These are phyloP conservation scores for Calonectria montana DNA, from an alignment of 2,329 filamentous ascomycete genomes.

Conservation along the genomic window DNA sequence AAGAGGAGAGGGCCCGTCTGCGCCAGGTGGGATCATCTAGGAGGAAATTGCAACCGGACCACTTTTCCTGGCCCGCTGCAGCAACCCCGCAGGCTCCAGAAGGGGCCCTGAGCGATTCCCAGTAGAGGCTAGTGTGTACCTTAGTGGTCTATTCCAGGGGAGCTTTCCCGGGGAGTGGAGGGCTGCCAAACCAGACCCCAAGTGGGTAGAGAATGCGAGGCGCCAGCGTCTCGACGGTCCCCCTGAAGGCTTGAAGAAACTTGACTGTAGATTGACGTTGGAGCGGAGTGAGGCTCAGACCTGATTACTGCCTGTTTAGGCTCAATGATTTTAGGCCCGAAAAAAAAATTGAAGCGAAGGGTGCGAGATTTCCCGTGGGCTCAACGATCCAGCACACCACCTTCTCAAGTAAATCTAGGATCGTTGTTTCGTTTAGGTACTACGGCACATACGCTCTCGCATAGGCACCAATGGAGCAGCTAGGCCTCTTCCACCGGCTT, in stretches of 20 bases:
- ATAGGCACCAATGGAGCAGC: neutral
- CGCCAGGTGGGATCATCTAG: conserved; percentile 30
- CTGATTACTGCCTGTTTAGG: neutral
- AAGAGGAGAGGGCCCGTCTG: conserved; percentile 6
- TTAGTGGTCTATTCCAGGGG: conserved; percentile 10
- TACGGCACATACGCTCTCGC: neutral
- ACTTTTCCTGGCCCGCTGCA: conserved; percentile 33
- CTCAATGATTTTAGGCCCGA: neutral
- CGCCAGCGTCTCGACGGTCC: conserved; percentile 3
- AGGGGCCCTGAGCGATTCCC: conserved; percentile 12
- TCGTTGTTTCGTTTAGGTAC: neutral
- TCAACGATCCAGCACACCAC: neutral
- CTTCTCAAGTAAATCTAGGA: neutral
- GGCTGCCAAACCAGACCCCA: neutral
- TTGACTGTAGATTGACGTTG: neutral
- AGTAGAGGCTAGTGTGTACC: neutral
- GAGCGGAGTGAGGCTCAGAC: conserved; percentile 3
- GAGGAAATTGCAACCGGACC: conserved; percentile 40
- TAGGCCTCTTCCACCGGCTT: neutral
- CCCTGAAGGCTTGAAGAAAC: neutral
- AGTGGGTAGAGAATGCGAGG: neutral
- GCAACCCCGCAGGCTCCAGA: conserved; percentile 8
- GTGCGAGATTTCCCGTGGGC: neutral
- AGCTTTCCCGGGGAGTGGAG: conserved; percentile 7
- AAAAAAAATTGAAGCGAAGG: neutral